Conservation (phyloP, 2,329 filamentous ascomycete species). For the Tricladium varicosporioides region DNA sequence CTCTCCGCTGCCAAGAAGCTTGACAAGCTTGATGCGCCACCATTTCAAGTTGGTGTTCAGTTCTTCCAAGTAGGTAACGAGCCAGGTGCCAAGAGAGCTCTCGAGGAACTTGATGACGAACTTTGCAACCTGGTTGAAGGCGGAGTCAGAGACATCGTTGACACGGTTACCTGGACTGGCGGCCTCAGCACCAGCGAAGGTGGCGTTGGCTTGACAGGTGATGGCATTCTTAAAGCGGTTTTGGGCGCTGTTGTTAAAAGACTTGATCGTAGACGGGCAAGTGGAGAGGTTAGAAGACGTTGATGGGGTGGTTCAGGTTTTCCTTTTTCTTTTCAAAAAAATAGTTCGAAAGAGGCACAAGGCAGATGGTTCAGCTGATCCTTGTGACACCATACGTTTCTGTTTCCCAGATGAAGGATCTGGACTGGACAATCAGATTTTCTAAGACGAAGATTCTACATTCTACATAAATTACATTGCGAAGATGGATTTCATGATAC, state of each 20-base stretch:
- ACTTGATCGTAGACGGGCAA: conserved; percentile 50
- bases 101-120: conserved; percentile 74
- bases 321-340: not conserved
- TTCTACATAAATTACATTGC: too few species aligned
- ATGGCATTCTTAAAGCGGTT: conserved; percentile 78
- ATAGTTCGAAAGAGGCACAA: not conserved
- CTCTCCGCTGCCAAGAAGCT: conserved; percentile 66
- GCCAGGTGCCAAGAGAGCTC: conserved; percentile 56
- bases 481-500: too few species aligned
- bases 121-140: conserved; percentile 53
- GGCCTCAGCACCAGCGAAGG: conserved; percentile 36
- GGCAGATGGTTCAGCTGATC: too few species aligned
- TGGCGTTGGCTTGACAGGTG: conserved; percentile 54
- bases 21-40: conserved; percentile 65
- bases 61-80: conserved; percentile 94
- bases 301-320: not conserved
- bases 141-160: conserved; percentile 80
- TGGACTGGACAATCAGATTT: too few species aligned
- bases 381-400: too few species aligned
- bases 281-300: conserved; percentile 25
- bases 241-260: conserved; percentile 72
- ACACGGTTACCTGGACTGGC: conserved; percentile 75
- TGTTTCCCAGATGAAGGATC: too few species aligned
- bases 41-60: conserved; percentile 86
- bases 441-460: too few species aligned